These are phyloP conservation scores for Anastatica hierochuntica DNA, from an alignment of 345 rosid genomes.

Conservation along the genomic window DNA sequence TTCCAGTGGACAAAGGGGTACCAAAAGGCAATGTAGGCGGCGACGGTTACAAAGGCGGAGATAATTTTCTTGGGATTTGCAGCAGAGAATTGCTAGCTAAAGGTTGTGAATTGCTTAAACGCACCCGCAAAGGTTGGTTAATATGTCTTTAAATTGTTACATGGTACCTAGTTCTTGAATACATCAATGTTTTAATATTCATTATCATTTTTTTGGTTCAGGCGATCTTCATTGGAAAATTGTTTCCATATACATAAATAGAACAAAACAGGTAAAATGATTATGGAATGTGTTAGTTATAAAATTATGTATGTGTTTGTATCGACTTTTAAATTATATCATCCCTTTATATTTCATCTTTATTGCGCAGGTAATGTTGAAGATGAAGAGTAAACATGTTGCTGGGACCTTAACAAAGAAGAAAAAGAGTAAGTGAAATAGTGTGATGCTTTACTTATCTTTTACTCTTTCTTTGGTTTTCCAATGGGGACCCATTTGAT, in stretches of 20 bases:
- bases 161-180: too few relatives aligned
- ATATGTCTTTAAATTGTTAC: too few relatives aligned
- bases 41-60: constrained; percentile 77
- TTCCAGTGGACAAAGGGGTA: constrained; percentile 81
- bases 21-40: too few relatives aligned
- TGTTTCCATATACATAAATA: constrained; percentile 86
- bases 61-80: constrained; percentile 79
- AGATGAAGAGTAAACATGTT: constrained; percentile 98
- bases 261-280: constrained; percentile 64
- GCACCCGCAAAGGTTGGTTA: constrained; percentile 71
- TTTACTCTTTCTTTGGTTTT: constrained; percentile 21
- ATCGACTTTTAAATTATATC: too few relatives aligned
- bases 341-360: too few relatives aligned
- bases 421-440: constrained; percentile 54
- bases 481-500: constrained; percentile 1
- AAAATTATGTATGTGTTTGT: too few relatives aligned
- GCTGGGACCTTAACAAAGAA: constrained; percentile 79
- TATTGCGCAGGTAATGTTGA: constrained; percentile 96
- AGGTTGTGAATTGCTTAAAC: constrained; percentile 96
- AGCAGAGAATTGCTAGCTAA: constrained; percentile 85
- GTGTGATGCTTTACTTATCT: constrained; percentile 19
- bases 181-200: not conserved
- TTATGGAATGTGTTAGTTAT: constrained; percentile 20
- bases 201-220: constrained; percentile 33
- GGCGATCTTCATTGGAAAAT: constrained; percentile 98